A percentile compares a stretch with the other conserved stretches of the same genome.
phyloP scores from a whole-genome alignment of 2,329 filamentous ascomycete species.

The Epichloe hybrida region DNA sequence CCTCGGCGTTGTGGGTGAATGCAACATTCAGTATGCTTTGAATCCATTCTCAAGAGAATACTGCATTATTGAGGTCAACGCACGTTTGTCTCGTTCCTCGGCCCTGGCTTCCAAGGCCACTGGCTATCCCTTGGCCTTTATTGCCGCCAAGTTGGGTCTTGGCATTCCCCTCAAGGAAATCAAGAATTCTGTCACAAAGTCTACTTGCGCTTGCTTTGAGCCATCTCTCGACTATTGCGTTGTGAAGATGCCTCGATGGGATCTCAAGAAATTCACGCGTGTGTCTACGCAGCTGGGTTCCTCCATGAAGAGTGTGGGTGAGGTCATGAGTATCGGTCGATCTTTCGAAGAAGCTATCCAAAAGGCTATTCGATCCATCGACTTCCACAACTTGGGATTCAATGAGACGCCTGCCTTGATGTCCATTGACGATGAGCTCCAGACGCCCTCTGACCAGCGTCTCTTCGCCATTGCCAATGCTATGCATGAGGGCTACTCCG shows the following conservation, averaged over 20 bases:
- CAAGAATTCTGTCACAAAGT: slow-evolving; percentile 87
- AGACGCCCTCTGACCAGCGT: slow-evolving; percentile 94
- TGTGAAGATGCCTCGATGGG: slow-evolving; percentile 98
- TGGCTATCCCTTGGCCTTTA: slow-evolving; percentile 89
- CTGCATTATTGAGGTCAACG: slow-evolving; percentile 99
- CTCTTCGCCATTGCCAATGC: slow-evolving; percentile 96
- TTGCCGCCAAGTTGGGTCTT: slow-evolving; percentile 90
- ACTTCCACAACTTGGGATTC: slow-evolving; percentile 91
- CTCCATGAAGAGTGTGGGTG: slow-evolving; percentile 98
- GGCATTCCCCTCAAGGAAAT: slow-evolving; percentile 94
- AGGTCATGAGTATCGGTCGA: slow-evolving; percentile 95
- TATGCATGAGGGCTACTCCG: slow-evolving; percentile 85
- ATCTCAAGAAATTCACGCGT: slow-evolving; percentile 95
- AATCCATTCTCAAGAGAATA: slow-evolving; percentile 94
- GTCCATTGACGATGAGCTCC: slow-evolving; percentile 90
- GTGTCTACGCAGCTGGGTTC: slow-evolving; percentile 93
- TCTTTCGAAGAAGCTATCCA: slow-evolving; percentile 98
- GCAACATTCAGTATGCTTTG: slow-evolving; percentile 96
- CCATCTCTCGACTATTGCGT: slow-evolving; percentile 96
- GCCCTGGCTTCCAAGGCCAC: slow-evolving; percentile 94
- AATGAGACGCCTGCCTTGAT: slow-evolving; percentile 84
- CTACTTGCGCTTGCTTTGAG: slow-evolving; percentile 95
- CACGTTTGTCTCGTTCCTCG: slow-evolving; percentile 86
- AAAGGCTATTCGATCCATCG: slow-evolving; percentile 90
- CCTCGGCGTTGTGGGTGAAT: slow-evolving; percentile 93